Evolutionary conservation across 2,329 filamentous ascomycete species (phyloP).

Genomic region (Trichoderma semiorbis): DNA sequence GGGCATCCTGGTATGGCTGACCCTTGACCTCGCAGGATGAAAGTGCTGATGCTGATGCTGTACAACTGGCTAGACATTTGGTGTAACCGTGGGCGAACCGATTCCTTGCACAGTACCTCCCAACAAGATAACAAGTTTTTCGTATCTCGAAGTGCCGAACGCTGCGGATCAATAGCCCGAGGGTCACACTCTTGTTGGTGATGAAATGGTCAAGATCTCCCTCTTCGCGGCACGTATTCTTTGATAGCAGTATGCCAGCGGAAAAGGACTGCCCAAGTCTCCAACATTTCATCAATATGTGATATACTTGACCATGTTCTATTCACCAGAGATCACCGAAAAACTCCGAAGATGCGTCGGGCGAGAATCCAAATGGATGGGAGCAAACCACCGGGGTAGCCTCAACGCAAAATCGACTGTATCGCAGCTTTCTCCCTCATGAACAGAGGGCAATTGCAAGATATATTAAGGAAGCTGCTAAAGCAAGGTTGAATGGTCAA

Average conservation of each 20-base stretch:
- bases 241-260: neutral
- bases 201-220: neutral
- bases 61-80: conserved; percentile 42
- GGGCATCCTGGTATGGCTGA: conserved; percentile 53
- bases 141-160: conserved; percentile 58
- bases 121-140: conserved; percentile 37
- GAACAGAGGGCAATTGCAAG: neutral
- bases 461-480: neutral
- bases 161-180: conserved; percentile 21
- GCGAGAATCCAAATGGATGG: neutral
- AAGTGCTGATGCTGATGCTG: neutral
- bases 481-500: neutral
- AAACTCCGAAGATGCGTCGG: neutral
- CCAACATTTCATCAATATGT: neutral
- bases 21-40: neutral
- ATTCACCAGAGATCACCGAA: neutral
- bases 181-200: neutral
- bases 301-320: neutral
- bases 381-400: neutral
- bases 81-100: conserved; percentile 64
- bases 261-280: neutral
- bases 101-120: conserved; percentile 50
- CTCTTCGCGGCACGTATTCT: neutral
- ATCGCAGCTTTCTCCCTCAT: neutral
- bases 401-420: neutral